These are phyloP conservation scores for Pestalotiopsis sp. DNA, from an alignment of 2,329 filamentous ascomycete genomes.

Conservation along the genomic window DNA sequence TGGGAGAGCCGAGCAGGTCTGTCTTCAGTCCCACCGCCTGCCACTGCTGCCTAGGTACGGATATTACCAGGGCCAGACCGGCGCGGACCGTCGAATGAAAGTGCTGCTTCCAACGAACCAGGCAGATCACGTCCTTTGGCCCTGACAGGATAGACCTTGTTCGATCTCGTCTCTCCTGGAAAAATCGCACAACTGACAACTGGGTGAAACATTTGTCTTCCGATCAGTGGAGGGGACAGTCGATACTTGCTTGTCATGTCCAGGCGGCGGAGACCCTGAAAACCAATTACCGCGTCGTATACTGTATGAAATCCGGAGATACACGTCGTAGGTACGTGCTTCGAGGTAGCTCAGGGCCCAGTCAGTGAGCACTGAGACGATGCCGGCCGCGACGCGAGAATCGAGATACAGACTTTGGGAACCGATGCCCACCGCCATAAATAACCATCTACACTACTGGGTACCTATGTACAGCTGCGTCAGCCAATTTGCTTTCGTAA, in stretches of 20 bases:
- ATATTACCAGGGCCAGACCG: conserved; percentile 10
- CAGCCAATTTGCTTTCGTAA: not conserved
- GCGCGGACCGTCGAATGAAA: conserved; percentile 2
- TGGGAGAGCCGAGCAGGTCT: not conserved
- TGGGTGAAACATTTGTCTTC: not conserved
- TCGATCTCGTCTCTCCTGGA: not conserved
- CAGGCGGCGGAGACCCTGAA: not conserved
- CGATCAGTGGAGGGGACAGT: not conserved
- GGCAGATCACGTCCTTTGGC: not conserved
- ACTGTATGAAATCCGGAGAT: not conserved
- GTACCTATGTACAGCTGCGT: not conserved
- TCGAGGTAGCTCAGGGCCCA: not conserved
- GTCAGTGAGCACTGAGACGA: not conserved
- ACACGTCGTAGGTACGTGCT: not conserved
- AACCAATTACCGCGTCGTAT: not conserved
- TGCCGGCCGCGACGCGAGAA: not conserved
- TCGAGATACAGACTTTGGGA: not conserved
- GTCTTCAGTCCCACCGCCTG: not conserved
- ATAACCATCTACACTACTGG: not conserved
- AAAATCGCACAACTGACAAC: not conserved
- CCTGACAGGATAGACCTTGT: not conserved
- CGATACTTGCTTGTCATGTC: not conserved
- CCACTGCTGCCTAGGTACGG: conserved; percentile 1
- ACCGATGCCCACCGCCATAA: not conserved
- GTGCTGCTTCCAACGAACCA: not conserved